Base-by-base conservation (phyloP, 2,329 filamentous ascomycete genomes). In the Fusarium nygamai region DNA sequence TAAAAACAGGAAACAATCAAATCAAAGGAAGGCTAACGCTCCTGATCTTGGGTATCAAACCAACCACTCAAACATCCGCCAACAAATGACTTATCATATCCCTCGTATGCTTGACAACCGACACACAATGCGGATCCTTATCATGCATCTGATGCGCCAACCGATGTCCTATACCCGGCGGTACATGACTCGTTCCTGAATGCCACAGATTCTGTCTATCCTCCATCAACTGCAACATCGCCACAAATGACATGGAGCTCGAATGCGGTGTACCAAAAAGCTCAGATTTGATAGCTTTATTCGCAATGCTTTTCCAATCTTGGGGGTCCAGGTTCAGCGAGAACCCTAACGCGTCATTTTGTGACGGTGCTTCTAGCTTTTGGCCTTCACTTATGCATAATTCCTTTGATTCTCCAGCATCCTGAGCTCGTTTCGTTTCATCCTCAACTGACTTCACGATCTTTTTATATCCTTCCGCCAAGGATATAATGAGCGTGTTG, bases 381-480 rank as follows among this genome's bases (percentile, higher is more conserved):
- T 70, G 61, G 0, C 43, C 56, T 31, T 78, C 77, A 22, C 43
- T 56, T 24, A 78, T 61, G 22, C 54, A 64, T 10, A 78, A 13
- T 1, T 39, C 27, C 31, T 78, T 78, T 19, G 50, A 43, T 53
- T 79, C 74, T 9, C 63, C 61, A 3, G 64, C 64, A 24, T 69
- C 53, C 13, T 64, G 59, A 9, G 77, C 75, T 22, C 72, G 70
- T 34, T 59, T 64, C 6, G 72, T 58, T 46, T 79, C 77, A 2
- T 74, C 71, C 8, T 78, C 72, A 5, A 78, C 69, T 24, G 67
- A 76, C 4, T 69, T 53, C 5, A 75, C 56, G 24, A 78, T 65
- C 64, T 72, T 78, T 53, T 74, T 78, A 7, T 76, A 79, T 20
- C 68, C 72, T 56, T 78, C 77, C 1, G 77, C 77, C 10, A 79